phyloP scores from a whole-genome alignment of 1,284 basidiomycete species.

The Ustilago trichophora region DNA sequence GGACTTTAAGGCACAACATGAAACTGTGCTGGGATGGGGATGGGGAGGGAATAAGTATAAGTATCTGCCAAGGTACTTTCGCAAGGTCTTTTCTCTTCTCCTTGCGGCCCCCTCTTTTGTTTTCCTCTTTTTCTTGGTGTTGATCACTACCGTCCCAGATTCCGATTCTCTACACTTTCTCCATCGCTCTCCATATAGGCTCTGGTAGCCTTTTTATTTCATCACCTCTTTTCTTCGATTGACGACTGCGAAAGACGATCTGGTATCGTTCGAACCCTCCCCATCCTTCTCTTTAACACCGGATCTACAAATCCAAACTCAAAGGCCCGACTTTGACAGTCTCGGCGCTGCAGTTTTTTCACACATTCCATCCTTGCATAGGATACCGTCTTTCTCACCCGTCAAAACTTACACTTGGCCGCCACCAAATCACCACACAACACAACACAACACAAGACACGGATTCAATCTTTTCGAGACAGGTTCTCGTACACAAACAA shows the following conservation, averaged over 20 bases:
- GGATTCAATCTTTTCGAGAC: background rate
- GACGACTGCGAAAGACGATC: conserved; percentile 16
- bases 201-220: conserved; percentile 28
- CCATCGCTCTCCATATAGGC: conserved; percentile 12
- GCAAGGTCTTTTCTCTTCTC: background rate
- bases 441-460: background rate
- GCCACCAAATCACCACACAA: background rate
- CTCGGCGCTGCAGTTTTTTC: no score
- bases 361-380: background rate
- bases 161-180: conserved; percentile 18
- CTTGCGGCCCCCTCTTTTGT: conserved; percentile 14
- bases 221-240: background rate
- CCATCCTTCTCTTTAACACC: background rate
- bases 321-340: conserved; percentile 38
- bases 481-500: no score
- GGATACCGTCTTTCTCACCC: no score
- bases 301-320: no score
- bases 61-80: background rate
- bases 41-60: no score
- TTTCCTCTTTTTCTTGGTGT: conserved; percentile 8
- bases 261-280: conserved; percentile 1
- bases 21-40: no score
- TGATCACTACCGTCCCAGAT: no score
- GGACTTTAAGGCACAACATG: no score
- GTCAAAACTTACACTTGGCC: conserved; percentile 1